Conservation (phyloP, 352 stramenopile genomes). For the Halophytophthora batemanensis region DNA sequence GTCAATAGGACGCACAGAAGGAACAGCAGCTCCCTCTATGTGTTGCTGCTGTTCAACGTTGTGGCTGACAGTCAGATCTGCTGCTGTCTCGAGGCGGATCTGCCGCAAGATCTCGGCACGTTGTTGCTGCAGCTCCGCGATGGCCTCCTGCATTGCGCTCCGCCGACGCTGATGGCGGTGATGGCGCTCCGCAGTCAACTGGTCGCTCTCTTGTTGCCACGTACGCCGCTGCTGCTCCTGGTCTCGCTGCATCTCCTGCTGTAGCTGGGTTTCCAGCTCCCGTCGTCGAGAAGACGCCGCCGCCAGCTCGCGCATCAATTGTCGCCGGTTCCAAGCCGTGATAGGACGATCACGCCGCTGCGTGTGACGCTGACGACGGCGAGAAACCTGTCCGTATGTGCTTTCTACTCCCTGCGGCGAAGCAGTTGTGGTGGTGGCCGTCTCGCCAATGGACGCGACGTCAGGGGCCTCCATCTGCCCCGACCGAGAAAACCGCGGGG, state of each 20-base stretch:
- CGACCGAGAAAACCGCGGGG: background rate
- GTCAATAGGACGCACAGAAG: background rate
- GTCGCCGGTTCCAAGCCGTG: slow-evolving; percentile 22
- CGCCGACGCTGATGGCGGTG: slow-evolving; percentile 6
- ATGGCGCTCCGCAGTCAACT: background rate
- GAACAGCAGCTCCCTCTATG: background rate
- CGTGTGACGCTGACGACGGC: background rate
- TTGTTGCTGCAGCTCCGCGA: slow-evolving; percentile 40
- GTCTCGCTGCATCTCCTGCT: slow-evolving; percentile 27
- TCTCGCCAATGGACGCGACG: slow-evolving; percentile 2
- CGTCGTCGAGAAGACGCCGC: slow-evolving; percentile 26
- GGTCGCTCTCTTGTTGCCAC: background rate
- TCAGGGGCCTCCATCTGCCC: background rate
- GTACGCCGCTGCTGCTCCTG: slow-evolving; percentile 5
- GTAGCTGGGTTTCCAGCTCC: slow-evolving; percentile 36
- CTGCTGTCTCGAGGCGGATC: slow-evolving; percentile 34
- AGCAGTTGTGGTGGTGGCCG: slow-evolving; percentile 6
- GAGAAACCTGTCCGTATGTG: background rate
- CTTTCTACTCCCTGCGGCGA: background rate
- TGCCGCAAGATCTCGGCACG: slow-evolving; percentile 40
- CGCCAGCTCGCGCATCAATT: slow-evolving; percentile 39
- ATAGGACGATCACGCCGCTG: slow-evolving; percentile 3
- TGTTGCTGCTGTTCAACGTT: background rate
- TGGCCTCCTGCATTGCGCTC: slow-evolving; percentile 30
- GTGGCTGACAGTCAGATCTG: background rate